Base-by-base conservation (phyloP, 331 rosid species). In the Cydonia oblonga region DNA sequence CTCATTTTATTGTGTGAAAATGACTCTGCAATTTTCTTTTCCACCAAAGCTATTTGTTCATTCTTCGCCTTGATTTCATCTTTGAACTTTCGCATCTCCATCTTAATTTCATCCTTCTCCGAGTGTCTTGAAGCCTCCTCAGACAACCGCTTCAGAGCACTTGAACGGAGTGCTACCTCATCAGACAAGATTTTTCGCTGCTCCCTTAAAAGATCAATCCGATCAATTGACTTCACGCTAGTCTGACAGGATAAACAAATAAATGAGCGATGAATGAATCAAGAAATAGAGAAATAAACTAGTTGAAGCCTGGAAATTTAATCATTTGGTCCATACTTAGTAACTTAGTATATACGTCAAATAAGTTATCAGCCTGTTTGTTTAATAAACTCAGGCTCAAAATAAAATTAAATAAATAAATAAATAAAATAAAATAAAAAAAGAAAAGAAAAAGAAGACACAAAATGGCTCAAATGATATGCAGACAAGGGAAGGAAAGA, bases 161-260 rank as follows among this genome's bases (percentile, higher is more conserved):
- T 89, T 68, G 92, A 87, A 81, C 86, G 96, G 67, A 93, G 95
- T 68, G 97, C 97, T 71, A 93, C 90, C 87, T 93, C 97, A 81
- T 91, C 97, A n/a, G 91, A 86, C 86, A 93, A 86, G 75, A 89
- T 82, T 77, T 93, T 89, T 68, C 84, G 87, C 83, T 93, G 98
- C 86, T 90, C 98, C 86, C 96, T 89, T 80, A 91, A 78, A 75
- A 91, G 97, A 70, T 93, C 96, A 25, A 91, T 84, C 82, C 83
- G 96, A 76, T 91, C 96, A 51, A 81, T 85, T 61, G 97, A 90
- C 82, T 85, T 86, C 61, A 84, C 76, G 85, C 92, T 90, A 76
- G 89, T 86, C 98, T 93, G 83, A 63, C 23, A 68, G 64, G 61
- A 66, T 22, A 77, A 61, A 62, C 28, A 75, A 68, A 64, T 26